Conservation (phyloP, 805 yeast species). For the Candida verbasci region DNA sequence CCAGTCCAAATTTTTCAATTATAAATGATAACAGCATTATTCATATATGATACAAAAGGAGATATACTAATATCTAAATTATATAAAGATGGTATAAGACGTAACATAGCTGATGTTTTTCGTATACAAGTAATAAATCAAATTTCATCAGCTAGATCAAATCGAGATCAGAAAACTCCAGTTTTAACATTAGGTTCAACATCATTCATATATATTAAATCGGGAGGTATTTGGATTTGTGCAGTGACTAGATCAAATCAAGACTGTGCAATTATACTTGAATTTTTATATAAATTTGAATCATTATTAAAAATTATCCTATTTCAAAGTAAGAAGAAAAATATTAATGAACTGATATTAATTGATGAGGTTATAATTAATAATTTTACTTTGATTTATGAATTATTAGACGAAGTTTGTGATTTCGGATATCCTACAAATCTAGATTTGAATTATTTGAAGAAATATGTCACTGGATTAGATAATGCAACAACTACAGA, state of each 20-base stretch:
- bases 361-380: constrained; percentile 46
- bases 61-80: constrained; percentile 76
- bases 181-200: constrained; percentile 85
- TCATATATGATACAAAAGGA: constrained; percentile 74
- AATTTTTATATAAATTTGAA: constrained; percentile 65
- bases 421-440: constrained; percentile 77
- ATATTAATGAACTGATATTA: constrained; percentile 10
- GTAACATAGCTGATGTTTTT: constrained; percentile 81
- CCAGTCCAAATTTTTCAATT: not conserved
- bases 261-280: constrained; percentile 77
- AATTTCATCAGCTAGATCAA: constrained; percentile 13
- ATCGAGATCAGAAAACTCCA: constrained; percentile 28
- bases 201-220: constrained; percentile 73
- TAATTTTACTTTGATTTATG: constrained; percentile 68
- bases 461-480: constrained; percentile 8
- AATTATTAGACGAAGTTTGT: constrained; percentile 68
- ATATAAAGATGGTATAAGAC: constrained; percentile 68
- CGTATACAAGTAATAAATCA: constrained; percentile 81
- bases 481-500: constrained; percentile 12
- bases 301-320: constrained; percentile 40
- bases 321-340: constrained; percentile 6
- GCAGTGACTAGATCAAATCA: constrained; percentile 88
- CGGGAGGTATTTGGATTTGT: constrained; percentile 67
- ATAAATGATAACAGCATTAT: constrained; percentile 76
- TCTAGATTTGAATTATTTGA: constrained; percentile 44